Evolutionary conservation across 2,329 filamentous ascomycete species (phyloP), one percentile per base, ranked within the genome.

Genomic region (Cytospora schulzeri): DNA sequence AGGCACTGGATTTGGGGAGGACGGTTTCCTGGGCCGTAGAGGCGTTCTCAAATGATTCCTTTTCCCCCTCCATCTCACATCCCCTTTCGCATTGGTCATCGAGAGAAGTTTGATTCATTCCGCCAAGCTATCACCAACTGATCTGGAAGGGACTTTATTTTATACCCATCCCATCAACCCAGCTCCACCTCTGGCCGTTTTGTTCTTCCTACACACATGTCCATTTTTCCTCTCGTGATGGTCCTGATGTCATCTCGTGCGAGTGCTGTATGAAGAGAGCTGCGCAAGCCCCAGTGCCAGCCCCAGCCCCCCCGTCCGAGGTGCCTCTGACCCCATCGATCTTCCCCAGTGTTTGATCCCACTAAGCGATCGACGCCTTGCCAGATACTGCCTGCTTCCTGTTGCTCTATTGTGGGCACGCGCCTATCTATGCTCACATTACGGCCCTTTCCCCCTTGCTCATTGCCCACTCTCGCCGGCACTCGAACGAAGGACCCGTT

Each of bases 401-500:
- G 51, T 53, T 38, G 35, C 45, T 48, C 45, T 48, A 48, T 48
- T 48, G 45, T 48, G 45, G 45, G 11, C n/a, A 48, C 45, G 5
- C 8, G 45, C 45, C 45, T 24, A 48, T 38, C 59, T 26, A 29
- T 61, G 54, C 59, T 52, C 50, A 35, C 28, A 52, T 54, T 35
- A 55, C 58, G 59, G 59, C 19, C 50, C 59, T 28, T 24, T 38
- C n/a, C 26, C 17, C 29, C n/a, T 45, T 55, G n/a, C 54, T 45
- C 26, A 4, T 52, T 22, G 60, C 61, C 61, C 57, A 64, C 45
- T 66, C 64, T 57, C 55, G 57, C 53, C 57, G 62, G 38, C 56
- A 56, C 57, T 57, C 57, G 52, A 41, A 58, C 50, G 63, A 26
- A 52, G 55, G 54, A 55, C 33, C 65, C 58, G 62, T 66, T 65